These are phyloP conservation scores for Cyclocybe cylindracea DNA, from an alignment of 768 basidiomycete species.

Conservation along the genomic window DNA sequence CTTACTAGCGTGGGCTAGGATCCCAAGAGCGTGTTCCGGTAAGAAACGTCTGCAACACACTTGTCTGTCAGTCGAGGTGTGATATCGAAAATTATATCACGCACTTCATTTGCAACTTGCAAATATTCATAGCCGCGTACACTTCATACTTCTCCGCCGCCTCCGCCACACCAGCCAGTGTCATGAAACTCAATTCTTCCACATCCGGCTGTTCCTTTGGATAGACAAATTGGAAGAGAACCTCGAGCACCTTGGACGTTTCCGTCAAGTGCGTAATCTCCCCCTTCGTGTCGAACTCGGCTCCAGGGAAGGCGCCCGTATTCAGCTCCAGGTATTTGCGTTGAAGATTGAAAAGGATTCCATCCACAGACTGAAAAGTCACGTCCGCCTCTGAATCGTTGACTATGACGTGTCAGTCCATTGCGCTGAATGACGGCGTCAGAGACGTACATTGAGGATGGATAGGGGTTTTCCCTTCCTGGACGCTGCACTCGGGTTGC, in stretches of 20 bases:
- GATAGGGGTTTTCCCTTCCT: background rate
- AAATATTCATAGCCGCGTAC: conserved; percentile 25
- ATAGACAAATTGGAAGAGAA: conserved; percentile 30
- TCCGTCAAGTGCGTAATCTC: conserved; percentile 27
- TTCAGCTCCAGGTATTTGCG: conserved; percentile 25
- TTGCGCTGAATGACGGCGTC: background rate
- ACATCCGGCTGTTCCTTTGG: conserved; percentile 23
- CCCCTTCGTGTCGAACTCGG: conserved; percentile 20
- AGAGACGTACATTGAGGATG: background rate
- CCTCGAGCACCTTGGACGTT: conserved; percentile 15
- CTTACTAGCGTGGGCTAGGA: conserved; percentile 21
- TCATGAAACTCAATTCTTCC: conserved; percentile 15
- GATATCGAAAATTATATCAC: background rate
- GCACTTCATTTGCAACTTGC: conserved; percentile 24
- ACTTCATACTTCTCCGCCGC: conserved; percentile 30
- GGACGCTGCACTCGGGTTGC: too few relatives aligned
- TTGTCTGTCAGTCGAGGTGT: background rate
- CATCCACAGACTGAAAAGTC: conserved; percentile 27
- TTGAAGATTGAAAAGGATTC: conserved; percentile 24
- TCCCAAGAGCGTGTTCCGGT: conserved; percentile 14
- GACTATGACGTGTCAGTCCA: conserved; percentile 15
- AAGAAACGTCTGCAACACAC: conserved; percentile 10
- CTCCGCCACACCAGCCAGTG: conserved; percentile 20
- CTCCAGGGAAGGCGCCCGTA: conserved; percentile 28
- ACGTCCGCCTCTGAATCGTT: conserved; percentile 27